A percentile compares a stretch with the other conserved stretches of the same genome.
Evolutionary conservation across 768 basidiomycete genomes (phyloP).

Genomic region (Psilocybe cyanescens): DNA sequence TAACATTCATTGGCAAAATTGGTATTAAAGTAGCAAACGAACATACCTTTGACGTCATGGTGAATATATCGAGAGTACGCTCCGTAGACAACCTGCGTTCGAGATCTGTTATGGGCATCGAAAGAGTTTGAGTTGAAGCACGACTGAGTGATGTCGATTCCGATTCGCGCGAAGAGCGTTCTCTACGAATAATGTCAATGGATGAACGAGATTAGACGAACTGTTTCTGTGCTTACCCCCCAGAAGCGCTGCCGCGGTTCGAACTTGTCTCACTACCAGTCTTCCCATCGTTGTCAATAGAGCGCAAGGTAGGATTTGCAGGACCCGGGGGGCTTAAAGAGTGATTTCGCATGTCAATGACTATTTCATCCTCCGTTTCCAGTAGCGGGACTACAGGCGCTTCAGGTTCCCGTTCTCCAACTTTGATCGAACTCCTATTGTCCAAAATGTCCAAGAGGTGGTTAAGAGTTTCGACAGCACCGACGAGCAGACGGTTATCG

Average conservation of each 20-base stretch:
- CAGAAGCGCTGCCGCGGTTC: conserved; percentile 53
- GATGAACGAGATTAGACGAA: conserved; percentile 5
- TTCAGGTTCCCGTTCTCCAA: conserved; percentile 35
- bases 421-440: conserved; percentile 54
- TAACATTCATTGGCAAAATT: neutral
- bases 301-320: conserved; percentile 20
- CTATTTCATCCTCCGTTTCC: conserved; percentile 58
- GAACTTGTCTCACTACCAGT: conserved; percentile 55
- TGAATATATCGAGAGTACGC: conserved; percentile 89
- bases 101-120: conserved; percentile 72
- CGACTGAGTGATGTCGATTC: conserved; percentile 55
- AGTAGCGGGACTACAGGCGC: conserved; percentile 21
- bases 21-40: neutral
- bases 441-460: conserved; percentile 71
- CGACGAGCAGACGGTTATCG: conserved; percentile 81
- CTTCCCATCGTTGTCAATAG: conserved; percentile 30
- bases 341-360: conserved; percentile 55
- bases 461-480: conserved; percentile 83
- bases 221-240: conserved; percentile 42
- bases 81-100: conserved; percentile 81
- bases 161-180: conserved; percentile 65
- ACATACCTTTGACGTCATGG: conserved; percentile 88
- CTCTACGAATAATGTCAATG: conserved; percentile 36
- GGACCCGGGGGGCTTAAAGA: conserved; percentile 30
- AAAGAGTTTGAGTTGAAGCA: conserved; percentile 52